Evolutionary conservation across 768 basidiomycete species (phyloP), one percentile per base, ranked within the genome.

Genomic region (Termitomyces sp.): DNA sequence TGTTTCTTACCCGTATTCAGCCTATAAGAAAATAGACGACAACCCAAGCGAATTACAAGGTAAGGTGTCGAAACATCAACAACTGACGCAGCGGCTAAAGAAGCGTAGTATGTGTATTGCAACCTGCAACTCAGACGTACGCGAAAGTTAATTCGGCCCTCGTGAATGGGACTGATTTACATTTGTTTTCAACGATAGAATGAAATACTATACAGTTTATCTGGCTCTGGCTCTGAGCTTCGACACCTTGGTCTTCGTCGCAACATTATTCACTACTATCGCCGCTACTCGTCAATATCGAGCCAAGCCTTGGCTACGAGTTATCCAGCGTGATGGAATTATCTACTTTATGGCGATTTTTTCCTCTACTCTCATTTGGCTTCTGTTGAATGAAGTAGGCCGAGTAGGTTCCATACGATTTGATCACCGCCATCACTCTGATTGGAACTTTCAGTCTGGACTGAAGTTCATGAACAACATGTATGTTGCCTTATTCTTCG

Each of bases 331-430:
- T 9, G 68, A 67, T 59, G 68, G 67, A 9, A 57, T 62, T 9
- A 52, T 63, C 36, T 67, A 69, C 60, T 69, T 67, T 37, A 47
- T 65, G 42, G 67, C 63, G 1, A 68, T 69, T n/a, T 69, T 67
- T 56, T 66, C 66, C 9, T 67, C 63, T 4, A 69, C 66, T 15
- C 54, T 67, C n/a, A 31, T 65, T 10, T 69, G 67, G 65, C 53
- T 67, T 15, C 15, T 67, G 12, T 45, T 67, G 43, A 53, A 43
- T 31, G 20, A 25, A 40, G 42, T 8, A 1, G 38, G 20, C 47
- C 55, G 37, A 43, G 59, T 53, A 25, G 14, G 11, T 43, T 29
- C 43, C 53, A n/a, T 1, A 10, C 14, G 37, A 20, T 48, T n/a
- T 48, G 48, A 47, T 36, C 4, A 17, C 25, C 7, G 29, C 49